Conservation (phyloP, 768 basidiomycete genomes). For the Rhodotorula paludigena region DNA sequence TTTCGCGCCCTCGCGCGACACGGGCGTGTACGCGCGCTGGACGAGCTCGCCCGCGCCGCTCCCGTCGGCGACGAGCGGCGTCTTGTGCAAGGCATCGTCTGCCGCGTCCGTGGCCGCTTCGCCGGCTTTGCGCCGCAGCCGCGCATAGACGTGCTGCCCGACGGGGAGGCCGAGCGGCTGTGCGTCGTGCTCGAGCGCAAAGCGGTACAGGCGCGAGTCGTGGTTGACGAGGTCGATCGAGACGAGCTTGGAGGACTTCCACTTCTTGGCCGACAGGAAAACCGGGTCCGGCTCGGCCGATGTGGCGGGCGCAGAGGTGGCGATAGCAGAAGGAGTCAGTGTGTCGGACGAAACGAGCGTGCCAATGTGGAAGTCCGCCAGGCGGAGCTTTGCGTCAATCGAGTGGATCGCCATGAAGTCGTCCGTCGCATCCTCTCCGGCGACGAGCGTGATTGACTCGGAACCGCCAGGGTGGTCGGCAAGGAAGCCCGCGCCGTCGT, state of each 20-base stretch:
- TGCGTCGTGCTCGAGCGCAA: slow-evolving; percentile 50
- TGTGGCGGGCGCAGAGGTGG: slow-evolving; percentile 4
- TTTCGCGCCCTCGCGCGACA: slow-evolving; percentile 51
- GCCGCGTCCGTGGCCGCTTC: not conserved
- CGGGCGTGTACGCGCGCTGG: slow-evolving; percentile 60
- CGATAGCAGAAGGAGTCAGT: not conserved
- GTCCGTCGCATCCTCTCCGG: slow-evolving; percentile 60
- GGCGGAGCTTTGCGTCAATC: slow-evolving; percentile 52
- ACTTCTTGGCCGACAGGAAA: slow-evolving; percentile 54
- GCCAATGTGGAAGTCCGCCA: slow-evolving; percentile 56
- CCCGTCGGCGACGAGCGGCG: too few species aligned
- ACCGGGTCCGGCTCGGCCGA: slow-evolving; percentile 26
- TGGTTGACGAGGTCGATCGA: slow-evolving; percentile 50
- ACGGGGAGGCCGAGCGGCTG: slow-evolving; percentile 56
- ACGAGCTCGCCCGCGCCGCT: slow-evolving; percentile 51
- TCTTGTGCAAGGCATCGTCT: too few species aligned
- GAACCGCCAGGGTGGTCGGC: slow-evolving; percentile 57
- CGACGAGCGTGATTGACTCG: slow-evolving; percentile 56
- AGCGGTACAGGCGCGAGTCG: slow-evolving; percentile 56
- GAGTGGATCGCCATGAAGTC: slow-evolving; percentile 64
- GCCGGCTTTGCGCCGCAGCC: slow-evolving; percentile 49
- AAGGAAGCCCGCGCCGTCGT: slow-evolving; percentile 77
- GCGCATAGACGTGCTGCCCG: slow-evolving; percentile 61
- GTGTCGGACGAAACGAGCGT: slow-evolving; percentile 46
- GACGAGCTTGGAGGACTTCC: slow-evolving; percentile 54